These are phyloP conservation scores for Venturiaceae sp. DNA, from an alignment of 2,329 filamentous ascomycete genomes.

Conservation along the genomic window DNA sequence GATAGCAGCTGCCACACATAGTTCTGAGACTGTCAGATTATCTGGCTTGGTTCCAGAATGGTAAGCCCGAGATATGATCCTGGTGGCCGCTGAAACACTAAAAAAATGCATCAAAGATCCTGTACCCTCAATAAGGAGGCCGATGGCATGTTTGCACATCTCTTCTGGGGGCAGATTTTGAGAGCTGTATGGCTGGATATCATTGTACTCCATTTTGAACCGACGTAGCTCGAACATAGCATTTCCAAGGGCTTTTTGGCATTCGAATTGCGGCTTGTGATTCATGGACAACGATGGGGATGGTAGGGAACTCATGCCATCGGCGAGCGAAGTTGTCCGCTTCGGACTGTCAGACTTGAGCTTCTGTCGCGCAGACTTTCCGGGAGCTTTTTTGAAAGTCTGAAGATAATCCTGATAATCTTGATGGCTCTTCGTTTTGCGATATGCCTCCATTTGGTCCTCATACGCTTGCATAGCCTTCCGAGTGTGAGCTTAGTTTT, in stretches of 20 bases:
- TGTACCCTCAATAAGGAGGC: conserved; percentile 8
- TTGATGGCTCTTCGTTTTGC: background rate
- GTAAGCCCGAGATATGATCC: conserved; percentile 9
- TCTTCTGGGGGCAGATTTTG: background rate
- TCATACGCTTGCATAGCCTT: conserved; percentile 4
- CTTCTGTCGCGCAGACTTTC: background rate
- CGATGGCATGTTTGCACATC: conserved; percentile 6
- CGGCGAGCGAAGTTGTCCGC: background rate
- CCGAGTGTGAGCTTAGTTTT: background rate
- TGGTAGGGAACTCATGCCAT: background rate
- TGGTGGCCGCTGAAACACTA: conserved; percentile 6
- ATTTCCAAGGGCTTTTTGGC: background rate
- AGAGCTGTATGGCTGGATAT: background rate
- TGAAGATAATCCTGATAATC: conserved; percentile 6
- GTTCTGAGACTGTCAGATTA: conserved; percentile 1
- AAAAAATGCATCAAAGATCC: conserved; percentile 10
- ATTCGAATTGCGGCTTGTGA: background rate
- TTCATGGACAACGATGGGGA: background rate
- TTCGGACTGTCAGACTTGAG: background rate
- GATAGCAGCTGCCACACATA: conserved; percentile 11
- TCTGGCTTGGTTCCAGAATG: background rate
- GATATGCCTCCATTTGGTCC: conserved; percentile 4
- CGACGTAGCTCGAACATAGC: background rate
- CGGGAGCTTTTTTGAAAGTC: conserved; percentile 1
- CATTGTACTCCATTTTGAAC: background rate